Base-by-base conservation (phyloP, 1,139 yeast species). In the Suhomyces maxii region DNA sequence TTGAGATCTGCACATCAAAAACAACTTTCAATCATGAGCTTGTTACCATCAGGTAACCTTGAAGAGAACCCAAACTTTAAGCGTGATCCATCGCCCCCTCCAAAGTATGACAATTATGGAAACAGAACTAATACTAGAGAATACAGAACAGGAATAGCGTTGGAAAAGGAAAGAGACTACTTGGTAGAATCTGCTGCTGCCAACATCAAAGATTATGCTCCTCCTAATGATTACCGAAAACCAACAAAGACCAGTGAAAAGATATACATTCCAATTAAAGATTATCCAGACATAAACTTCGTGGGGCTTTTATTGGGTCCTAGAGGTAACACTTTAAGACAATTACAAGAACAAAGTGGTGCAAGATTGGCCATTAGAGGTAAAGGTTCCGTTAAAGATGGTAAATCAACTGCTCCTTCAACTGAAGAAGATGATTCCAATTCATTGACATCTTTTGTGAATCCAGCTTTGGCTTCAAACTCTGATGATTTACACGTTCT, bases 301-400 rank as follows among this genome's bases (percentile, higher is more conserved):
- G 89, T 93, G 45, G 99, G 99, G 0, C 76, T 88, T 45, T 71
- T 95, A 34, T 69, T 95, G 46, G 99, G 99, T 0, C 99, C 99
- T 31, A 84, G 99, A 73, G 99, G 98, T 18, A 86, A 87, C 57
- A 93, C 97, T 0, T 69, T 91, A 56, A 80, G 89, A 51, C 82
- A 83, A 56, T 70, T 95, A 67, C 96, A 91, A 61, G 84, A 82
- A 41, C 83, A 85, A 43, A 84, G 95, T 41, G 96, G 96, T 0
- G 96, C 97, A 23, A 79, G 79, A 51, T 84, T 91, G 51, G 95
- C 91, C 2, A 86, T 91, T 36, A 74, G 98, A 57, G 98, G 98
- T 34, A 84, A 86, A 57, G 99, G 99, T 0, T 90, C 98, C 0
- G 95, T 90, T 18, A 93, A 93, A 60, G 96, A 89, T 60, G 98